phyloP scores from a whole-genome alignment of 2,329 filamentous ascomycete genomes.

The Fusarium cicatricum region DNA sequence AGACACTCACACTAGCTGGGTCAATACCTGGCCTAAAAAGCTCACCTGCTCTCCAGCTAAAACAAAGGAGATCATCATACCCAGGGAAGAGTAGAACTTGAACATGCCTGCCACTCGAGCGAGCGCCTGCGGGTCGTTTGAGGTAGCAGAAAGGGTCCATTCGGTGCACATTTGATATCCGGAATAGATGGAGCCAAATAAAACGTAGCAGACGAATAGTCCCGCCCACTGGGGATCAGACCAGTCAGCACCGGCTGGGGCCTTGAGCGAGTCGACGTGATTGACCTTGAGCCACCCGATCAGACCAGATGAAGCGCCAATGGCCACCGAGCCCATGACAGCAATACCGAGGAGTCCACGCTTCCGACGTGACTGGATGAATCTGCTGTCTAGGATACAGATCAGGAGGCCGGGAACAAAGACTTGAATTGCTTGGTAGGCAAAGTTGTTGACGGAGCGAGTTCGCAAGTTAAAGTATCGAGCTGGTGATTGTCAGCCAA shows the following conservation, averaged over 20 bases:
- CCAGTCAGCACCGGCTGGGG: background rate
- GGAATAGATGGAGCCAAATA: background rate
- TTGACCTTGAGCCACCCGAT: background rate
- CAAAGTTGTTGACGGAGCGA: background rate
- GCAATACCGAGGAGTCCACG: background rate
- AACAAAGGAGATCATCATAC: background rate
- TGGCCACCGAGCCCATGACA: background rate
- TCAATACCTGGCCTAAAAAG: background rate
- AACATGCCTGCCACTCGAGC: background rate
- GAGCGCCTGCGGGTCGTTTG: background rate
- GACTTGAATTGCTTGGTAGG: background rate
- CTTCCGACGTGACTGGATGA: background rate
- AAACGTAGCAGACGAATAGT: background rate
- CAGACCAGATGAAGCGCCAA: background rate
- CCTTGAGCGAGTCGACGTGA: background rate
- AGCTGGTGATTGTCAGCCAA: background rate
- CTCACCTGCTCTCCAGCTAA: background rate
- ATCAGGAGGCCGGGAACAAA: background rate
- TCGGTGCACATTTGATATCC: background rate
- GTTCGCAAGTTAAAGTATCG: background rate
- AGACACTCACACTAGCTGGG: background rate
- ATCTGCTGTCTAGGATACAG: background rate
- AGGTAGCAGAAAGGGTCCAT: background rate
- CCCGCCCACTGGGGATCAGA: background rate
- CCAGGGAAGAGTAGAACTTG: background rate